These are phyloP conservation scores for Scheffersomyces insectosa DNA, from an alignment of 1,139 yeast genomes.

Conservation along the genomic window DNA sequence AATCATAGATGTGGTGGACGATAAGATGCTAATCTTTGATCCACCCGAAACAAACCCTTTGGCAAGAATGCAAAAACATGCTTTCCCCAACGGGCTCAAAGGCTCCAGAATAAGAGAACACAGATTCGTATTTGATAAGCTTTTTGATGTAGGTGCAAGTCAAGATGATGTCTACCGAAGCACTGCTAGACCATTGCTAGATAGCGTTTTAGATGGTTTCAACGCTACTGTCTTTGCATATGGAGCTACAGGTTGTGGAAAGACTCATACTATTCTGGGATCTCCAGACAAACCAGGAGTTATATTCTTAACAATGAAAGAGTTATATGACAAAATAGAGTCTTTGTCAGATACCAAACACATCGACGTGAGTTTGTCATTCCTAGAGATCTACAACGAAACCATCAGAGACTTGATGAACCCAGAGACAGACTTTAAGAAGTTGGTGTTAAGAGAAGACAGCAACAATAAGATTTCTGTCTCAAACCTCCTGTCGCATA, in stretches of 20 bases:
- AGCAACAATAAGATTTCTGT: constrained; percentile 68
- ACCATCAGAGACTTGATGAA: constrained; percentile 75
- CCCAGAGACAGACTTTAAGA: constrained; percentile 49
- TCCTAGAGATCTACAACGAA: constrained; percentile 88
- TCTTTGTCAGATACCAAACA: constrained; percentile 52
- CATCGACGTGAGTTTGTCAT: constrained; percentile 67
- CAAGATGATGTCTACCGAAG: constrained; percentile 68
- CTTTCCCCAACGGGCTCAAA: constrained; percentile 43
- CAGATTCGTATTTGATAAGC: constrained; percentile 76
- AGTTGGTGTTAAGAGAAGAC: constrained; percentile 70
- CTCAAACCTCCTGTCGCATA: constrained; percentile 67
- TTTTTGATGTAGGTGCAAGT: constrained; percentile 64
- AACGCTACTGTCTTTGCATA: constrained; percentile 95
- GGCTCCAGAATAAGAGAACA: constrained; percentile 68
- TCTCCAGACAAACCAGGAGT: constrained; percentile 75
- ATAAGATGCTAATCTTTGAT: constrained; percentile 84
- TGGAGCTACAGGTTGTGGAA: constrained; percentile 99
- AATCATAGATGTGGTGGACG: constrained; percentile 82
- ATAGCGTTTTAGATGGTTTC: constrained; percentile 76
- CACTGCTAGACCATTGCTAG: constrained; percentile 74
- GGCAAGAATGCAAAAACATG: constrained; percentile 57
- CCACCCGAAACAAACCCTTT: constrained; percentile 80
- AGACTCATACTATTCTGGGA: constrained; percentile 88
- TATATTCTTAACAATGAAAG: constrained; percentile 76
- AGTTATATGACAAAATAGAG: constrained; percentile 64